Evolutionary conservation across 164 flowering plant genomes (phyloP).

Genomic region (Cinnamomum chago): DNA sequence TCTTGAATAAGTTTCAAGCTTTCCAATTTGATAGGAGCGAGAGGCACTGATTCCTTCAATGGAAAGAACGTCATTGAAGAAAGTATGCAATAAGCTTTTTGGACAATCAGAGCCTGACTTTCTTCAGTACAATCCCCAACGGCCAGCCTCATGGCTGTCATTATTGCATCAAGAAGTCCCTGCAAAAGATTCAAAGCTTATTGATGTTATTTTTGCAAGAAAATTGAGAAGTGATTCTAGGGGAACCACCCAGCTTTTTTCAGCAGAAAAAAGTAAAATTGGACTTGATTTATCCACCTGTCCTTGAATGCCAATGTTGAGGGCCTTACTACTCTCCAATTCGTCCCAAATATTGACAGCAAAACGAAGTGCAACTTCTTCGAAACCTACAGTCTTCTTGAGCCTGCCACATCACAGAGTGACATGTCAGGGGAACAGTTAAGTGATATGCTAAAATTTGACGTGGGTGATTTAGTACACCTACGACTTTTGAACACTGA

Average conservation of each 20-base stretch:
- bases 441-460: too few species aligned
- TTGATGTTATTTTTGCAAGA: background rate
- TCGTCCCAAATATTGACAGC: slow-evolving; percentile 48
- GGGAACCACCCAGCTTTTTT: background rate
- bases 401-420: slow-evolving; percentile 36
- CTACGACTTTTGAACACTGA: too few species aligned
- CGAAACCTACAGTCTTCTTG: slow-evolving; percentile 37
- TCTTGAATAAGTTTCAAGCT: slow-evolving; percentile 16
- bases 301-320: slow-evolving; percentile 20
- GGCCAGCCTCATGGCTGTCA: slow-evolving; percentile 59
- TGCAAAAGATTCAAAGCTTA: slow-evolving; percentile 15
- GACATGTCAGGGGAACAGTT: background rate
- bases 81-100: slow-evolving; percentile 52
- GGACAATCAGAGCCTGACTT: slow-evolving; percentile 50
- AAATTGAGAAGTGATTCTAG: background rate
- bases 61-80: slow-evolving; percentile 30
- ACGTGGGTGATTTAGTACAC: too few species aligned
- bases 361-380: slow-evolving; percentile 46
- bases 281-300: slow-evolving; percentile 30
- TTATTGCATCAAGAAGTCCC: slow-evolving; percentile 65
- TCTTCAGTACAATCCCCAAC: slow-evolving; percentile 53
- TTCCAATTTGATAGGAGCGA: slow-evolving; percentile 20
- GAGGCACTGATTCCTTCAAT: slow-evolving; percentile 21
- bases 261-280: background rate
- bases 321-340: slow-evolving; percentile 32